Evolutionary conservation across 345 rosid genomes (phyloP), one percentile per base, ranked within the genome.

Genomic region (Salix exigua): DNA sequence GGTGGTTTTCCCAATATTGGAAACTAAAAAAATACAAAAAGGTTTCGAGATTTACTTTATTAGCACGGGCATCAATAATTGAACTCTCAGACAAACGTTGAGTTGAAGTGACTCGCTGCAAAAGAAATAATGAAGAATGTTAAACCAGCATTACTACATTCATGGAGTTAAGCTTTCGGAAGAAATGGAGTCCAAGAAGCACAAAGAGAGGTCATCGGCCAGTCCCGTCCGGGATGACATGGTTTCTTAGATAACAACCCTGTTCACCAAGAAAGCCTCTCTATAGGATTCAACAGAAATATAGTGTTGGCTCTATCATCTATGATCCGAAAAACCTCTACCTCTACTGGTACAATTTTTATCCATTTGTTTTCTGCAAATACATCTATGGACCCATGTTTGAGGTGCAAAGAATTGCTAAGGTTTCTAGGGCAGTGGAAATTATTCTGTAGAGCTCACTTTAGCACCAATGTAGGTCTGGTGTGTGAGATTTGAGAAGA

Each of bases 51-150:
- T 87, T 85, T 85, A 95, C 99, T 77, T 85, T 83, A 50, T 80
- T 82, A 71, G 87, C 10, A 83, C 90, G 97, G 21, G 95, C 86
- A 85, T 93, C 97, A 75, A 93, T 93, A 83, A 95, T 89, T 25
- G 94, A 91, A 85, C 99, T 93, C 84, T 95, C 97, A 16, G 86
- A 86, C 82, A 91, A 81, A 42, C 94, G 97, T 83, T 91, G 97
- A 88, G 88, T 91, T 71, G 97, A 90, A 73, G 97, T 95, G 81
- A 93, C 97, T 74, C 96, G 91, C 99, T 95, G 92, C 83, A 73
- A 19, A 28, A 76, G 13, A 60, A 68, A 77, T 61, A 14, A 66
- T 48, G 70, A 16, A 75, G 74, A 26, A 67, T 51, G 77, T 76
- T 46, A 80, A 68, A 74, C 6, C 26, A 78, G 72, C 82, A 74